Evolutionary conservation across 306 rosid genomes (phyloP).

Genomic region (Lagenaria siceraria): DNA sequence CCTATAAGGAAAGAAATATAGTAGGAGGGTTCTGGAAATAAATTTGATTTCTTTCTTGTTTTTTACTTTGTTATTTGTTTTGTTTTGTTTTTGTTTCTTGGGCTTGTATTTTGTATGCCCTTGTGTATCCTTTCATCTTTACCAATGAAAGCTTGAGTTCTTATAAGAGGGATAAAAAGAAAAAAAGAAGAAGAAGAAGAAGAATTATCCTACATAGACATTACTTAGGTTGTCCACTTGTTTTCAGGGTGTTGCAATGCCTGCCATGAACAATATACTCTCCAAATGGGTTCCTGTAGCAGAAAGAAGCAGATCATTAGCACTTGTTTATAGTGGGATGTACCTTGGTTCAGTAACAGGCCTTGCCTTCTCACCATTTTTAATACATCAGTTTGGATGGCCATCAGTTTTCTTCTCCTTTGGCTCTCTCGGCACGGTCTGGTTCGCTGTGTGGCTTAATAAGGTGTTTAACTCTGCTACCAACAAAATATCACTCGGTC

Average conservation of each 20-base stretch:
- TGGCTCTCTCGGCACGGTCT: constrained; percentile 88
- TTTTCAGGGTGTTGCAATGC: constrained; percentile 96
- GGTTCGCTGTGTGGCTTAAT: constrained; percentile 67
- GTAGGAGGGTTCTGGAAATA: not conserved
- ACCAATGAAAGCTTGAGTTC: too few species aligned
- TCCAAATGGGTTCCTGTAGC: constrained; percentile 98
- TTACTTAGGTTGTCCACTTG: constrained; percentile 4
- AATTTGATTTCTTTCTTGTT: not conserved
- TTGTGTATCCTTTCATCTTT: too few species aligned
- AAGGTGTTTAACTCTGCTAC: constrained; percentile 37
- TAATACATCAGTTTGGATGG: constrained; percentile 93
- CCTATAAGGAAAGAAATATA: not conserved
- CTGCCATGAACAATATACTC: constrained; percentile 95
- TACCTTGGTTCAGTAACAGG: constrained; percentile 98
- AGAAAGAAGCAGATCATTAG: constrained; percentile 90
- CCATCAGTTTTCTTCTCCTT: constrained; percentile 95
- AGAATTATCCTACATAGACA: not conserved
- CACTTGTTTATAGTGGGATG: constrained; percentile 97
- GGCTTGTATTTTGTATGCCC: too few species aligned
- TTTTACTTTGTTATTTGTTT: too few species aligned
- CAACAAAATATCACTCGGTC: not conserved
- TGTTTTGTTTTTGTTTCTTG: too few species aligned
- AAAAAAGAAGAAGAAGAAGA: too few species aligned
- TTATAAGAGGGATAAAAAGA: too few species aligned
- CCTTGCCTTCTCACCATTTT: constrained; percentile 83